Evolutionary conservation across 495 filamentous ascomycete species (phyloP).

Genomic region (Rostrohypoxylon terebratum): DNA sequence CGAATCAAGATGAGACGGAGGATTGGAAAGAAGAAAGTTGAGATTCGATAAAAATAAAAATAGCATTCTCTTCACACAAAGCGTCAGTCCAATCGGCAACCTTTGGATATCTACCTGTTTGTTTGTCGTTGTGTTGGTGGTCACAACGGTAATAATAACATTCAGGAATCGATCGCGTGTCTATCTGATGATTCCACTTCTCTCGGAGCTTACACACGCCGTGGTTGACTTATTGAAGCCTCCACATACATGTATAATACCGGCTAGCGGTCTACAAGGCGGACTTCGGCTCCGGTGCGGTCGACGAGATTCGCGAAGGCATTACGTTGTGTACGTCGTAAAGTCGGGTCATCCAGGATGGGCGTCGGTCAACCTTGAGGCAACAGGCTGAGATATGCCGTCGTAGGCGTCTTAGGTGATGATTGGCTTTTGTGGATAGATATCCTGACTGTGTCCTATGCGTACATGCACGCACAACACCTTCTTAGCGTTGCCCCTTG

Average conservation of each 20-base stretch:
- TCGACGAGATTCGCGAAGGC: constrained; percentile 26
- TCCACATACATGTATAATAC: neutral
- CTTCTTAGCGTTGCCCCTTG: constrained; percentile 12
- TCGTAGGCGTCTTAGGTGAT: constrained; percentile 14
- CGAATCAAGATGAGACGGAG: constrained; percentile 30
- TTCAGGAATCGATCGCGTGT: constrained; percentile 33
- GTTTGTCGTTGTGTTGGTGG: neutral
- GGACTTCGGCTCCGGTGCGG: constrained; percentile 25
- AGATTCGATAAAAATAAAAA: constrained; percentile 43
- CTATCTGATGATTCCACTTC: constrained; percentile 36
- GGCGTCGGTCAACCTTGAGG: constrained; percentile 18
- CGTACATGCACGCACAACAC: constrained; percentile 33
- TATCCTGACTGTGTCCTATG: constrained; percentile 13
- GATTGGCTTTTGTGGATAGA: constrained; percentile 31
- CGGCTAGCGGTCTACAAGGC: constrained; percentile 24
- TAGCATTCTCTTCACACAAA: constrained; percentile 26
- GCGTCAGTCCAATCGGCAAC: constrained; percentile 13
- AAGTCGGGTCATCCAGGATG: constrained; percentile 17
- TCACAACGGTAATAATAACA: neutral
- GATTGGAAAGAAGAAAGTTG: constrained; percentile 7
- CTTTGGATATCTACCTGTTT: neutral
- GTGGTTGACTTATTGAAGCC: neutral
- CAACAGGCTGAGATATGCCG: constrained; percentile 24
- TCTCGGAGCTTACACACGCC: constrained; percentile 5
- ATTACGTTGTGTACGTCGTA: constrained; percentile 6